These are phyloP conservation scores for Gillenia trifoliata DNA, from an alignment of 306 rosid species.

Conservation along the genomic window DNA sequence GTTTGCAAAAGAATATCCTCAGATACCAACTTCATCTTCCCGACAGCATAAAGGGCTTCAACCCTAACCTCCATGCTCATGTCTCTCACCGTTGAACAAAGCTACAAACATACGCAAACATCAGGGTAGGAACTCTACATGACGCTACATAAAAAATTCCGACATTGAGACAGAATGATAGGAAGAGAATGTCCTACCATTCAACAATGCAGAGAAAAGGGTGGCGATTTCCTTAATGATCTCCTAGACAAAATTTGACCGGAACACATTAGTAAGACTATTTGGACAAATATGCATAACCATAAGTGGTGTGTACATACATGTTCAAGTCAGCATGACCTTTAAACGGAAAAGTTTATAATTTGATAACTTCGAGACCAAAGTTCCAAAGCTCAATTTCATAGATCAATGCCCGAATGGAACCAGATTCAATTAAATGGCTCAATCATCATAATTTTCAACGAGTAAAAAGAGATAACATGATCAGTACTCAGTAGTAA, in stretches of 20 bases:
- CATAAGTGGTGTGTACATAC: background rate
- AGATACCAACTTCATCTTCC: conserved; percentile 54
- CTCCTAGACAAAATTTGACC: conserved; percentile 27
- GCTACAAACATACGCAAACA: conserved; percentile 44
- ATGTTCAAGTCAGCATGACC: background rate
- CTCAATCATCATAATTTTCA: background rate
- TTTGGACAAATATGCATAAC: background rate
- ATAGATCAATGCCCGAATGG: background rate
- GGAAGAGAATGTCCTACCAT: conserved; percentile 28
- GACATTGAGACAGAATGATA: conserved; percentile 9
- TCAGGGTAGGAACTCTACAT: conserved; percentile 12
- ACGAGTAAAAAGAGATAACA: background rate
- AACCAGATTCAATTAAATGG: background rate
- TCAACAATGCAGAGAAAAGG: conserved; percentile 17
- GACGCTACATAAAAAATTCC: background rate
- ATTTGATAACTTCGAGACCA: background rate
- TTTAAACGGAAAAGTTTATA: background rate
- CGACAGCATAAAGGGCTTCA: conserved; percentile 62
- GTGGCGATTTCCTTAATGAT: conserved; percentile 19
- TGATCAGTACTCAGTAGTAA: background rate
- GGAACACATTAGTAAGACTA: conserved; percentile 2
- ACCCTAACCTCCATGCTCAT: conserved; percentile 78
- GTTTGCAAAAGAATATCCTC: conserved; percentile 79
- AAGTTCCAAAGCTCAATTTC: background rate
- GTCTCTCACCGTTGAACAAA: conserved; percentile 84